phyloP scores from a whole-genome alignment of 306 rosid genomes.

The Vigna unguiculata region DNA sequence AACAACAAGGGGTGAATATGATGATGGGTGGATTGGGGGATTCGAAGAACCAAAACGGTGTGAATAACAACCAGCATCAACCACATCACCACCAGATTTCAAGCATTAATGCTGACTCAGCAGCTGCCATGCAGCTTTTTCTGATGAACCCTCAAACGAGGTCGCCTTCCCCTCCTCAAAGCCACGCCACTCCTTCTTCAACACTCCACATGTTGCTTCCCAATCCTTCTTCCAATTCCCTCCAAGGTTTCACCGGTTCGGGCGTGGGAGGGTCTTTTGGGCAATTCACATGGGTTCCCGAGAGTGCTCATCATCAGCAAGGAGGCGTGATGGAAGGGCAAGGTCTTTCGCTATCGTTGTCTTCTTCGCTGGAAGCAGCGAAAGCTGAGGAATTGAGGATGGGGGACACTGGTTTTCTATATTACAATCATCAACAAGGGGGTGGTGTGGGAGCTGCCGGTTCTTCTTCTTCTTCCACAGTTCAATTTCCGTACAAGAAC shows the following conservation, averaged over 20 bases:
- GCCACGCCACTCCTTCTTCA: slow-evolving; percentile 47
- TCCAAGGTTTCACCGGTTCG: slow-evolving; percentile 49
- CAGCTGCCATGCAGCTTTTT: slow-evolving; percentile 98
- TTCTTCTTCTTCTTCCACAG: slow-evolving; percentile 43
- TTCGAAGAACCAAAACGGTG: slow-evolving; percentile 45
- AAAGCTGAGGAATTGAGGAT: slow-evolving; percentile 76
- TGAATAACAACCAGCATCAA: slow-evolving; percentile 24
- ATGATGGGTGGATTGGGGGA: slow-evolving; percentile 53
- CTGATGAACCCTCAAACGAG: slow-evolving; percentile 82
- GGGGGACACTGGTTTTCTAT: slow-evolving; percentile 56
- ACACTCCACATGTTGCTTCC: slow-evolving; percentile 87
- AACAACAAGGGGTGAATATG: slow-evolving; percentile 37
- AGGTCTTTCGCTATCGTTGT: slow-evolving; percentile 75
- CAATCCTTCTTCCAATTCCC: slow-evolving; percentile 57
- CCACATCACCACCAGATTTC: slow-evolving; percentile 64
- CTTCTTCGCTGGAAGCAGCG: slow-evolving; percentile 71
- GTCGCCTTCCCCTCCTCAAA: slow-evolving; percentile 70
- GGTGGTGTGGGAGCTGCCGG: slow-evolving; percentile 12
- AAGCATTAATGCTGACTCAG: slow-evolving; percentile 80
- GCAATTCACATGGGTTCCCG: slow-evolving; percentile 75
- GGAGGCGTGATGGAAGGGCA: slow-evolving; percentile 62
- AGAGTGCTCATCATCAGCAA: slow-evolving; percentile 50
- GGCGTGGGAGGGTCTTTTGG: slow-evolving; percentile 59
- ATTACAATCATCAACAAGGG: slow-evolving; percentile 48
- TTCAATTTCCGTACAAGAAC: slow-evolving; percentile 58